Base-by-base conservation (phyloP, 768 basidiomycete species). In the Strobilomyces dryophilus region DNA sequence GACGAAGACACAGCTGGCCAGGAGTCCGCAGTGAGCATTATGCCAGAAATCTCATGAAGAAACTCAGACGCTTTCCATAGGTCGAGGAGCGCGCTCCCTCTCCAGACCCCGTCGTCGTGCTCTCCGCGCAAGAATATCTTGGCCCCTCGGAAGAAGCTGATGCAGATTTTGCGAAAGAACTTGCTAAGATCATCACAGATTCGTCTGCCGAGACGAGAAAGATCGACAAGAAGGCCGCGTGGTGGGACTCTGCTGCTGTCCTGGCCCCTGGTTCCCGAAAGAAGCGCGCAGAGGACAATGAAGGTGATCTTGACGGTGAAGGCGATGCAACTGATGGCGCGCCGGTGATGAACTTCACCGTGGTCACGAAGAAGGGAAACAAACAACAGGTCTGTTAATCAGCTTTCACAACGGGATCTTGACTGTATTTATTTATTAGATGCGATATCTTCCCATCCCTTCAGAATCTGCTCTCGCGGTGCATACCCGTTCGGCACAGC, bases 151-250 rank as follows among this genome's bases (percentile, higher is more conserved):
- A 92, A 58, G 93, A 95, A 64, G 92, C 89, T 18, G 90, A 95
- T 44, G 89, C 85, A 2, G 95, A 95, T 32, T 99, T 99, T 63
- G 90, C 87, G 9, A 92, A 92, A 67, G 97, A 98, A 67, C 80
- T 99, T 18, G 93, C 95, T 3, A 98, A 90, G 73, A 84, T 99
- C 74, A 84, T 98, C 45, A 92, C 90, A 1, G 92, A 95, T 61
- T 86, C 83, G 15, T 89, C 92, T 17, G 72, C 80, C 0, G 92
- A 97, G 59, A 81, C 87, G 4, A 77, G 92, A 59, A 91, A 88
- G 63, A 84, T 93, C 20, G 94, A 97, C 65, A 88, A 90, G 71
- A 91, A 88, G 70, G 86, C 89, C 1, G 91, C 89, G 1, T 79
- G 95, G 54, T 95, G 92, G 87, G 94, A 98, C 64, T 87, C 89